A percentile compares a stretch with the other conserved stretches of the same genome.
phyloP scores from a whole-genome alignment of 1,139 yeast genomes.

The Magnusiomyces suaveolens region DNA sequence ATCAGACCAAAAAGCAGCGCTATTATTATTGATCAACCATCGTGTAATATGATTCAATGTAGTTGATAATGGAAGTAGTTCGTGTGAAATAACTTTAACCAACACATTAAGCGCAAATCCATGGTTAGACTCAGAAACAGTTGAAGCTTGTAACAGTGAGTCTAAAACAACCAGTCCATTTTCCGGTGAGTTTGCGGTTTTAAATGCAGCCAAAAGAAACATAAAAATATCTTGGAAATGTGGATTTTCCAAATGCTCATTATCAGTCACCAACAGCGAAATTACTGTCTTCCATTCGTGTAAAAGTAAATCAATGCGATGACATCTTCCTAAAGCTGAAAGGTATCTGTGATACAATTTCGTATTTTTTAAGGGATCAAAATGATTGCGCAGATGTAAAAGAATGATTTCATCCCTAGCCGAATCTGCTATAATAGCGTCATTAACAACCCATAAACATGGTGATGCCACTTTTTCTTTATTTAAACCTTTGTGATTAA shows the following conservation, averaged over 20 bases:
- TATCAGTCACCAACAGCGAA: background rate
- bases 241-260: conserved; percentile 6
- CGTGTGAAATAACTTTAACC: conserved; percentile 20
- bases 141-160: conserved; percentile 14
- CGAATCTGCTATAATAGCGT: conserved; percentile 21
- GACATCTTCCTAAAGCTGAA: conserved; percentile 26
- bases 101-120: conserved; percentile 20
- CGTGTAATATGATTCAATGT: conserved; percentile 19
- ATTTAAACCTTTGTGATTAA: conserved; percentile 16
- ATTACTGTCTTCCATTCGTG: conserved; percentile 21
- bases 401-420: conserved; percentile 25
- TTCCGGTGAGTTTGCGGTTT: conserved; percentile 14
- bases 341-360: conserved; percentile 21
- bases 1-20: conserved; percentile 17
- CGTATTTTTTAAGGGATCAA: conserved; percentile 7
- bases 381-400: conserved; percentile 19
- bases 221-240: conserved; percentile 21
- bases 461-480: conserved; percentile 16
- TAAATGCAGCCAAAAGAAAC: conserved; percentile 24
- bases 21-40: conserved; percentile 20
- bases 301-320: conserved; percentile 18
- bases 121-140: conserved; percentile 6
- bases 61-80: conserved; percentile 21
- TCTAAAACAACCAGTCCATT: conserved; percentile 14
- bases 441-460: conserved; percentile 21